phyloP scores from a whole-genome alignment of 257 asterid genomes.

The Solanum chmielewskii region DNA sequence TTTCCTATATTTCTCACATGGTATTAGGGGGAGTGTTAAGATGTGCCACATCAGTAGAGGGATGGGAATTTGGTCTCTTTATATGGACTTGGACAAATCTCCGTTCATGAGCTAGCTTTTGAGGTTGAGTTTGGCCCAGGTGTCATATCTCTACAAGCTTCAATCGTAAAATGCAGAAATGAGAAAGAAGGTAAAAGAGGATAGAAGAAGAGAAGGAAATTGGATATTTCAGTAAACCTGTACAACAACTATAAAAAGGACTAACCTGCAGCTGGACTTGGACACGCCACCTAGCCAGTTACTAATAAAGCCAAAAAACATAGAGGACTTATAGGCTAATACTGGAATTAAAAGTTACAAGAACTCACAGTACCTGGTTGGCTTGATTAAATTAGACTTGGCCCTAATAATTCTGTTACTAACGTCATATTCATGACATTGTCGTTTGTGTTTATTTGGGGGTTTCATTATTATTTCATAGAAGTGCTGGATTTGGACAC shows the following conservation, averaged over 20 bases:
- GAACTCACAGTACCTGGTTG: neutral
- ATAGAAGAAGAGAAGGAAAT: neutral
- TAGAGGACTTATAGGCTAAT: neutral
- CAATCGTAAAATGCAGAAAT: neutral
- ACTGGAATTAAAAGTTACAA: neutral
- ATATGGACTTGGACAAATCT: no score
- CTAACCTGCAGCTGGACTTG: neutral
- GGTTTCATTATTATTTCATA: neutral
- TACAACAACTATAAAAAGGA: neutral
- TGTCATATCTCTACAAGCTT: neutral
- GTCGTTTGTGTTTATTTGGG: neutral
- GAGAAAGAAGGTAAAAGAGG: neutral
- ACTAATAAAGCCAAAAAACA: neutral
- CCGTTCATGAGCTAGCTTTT: no score
- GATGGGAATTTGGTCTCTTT: no score
- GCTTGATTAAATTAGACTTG: neutral
- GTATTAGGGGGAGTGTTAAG: no score
- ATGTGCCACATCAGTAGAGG: no score
- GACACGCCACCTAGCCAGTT: neutral
- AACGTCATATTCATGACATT: neutral
- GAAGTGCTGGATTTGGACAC: neutral
- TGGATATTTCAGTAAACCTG: neutral
- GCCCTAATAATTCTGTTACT: neutral
- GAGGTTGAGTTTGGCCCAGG: no score
- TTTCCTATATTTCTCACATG: no score